Percentiles rank a stretch among this genome's conserved stretches.
phyloP scores from a whole-genome alignment of 768 basidiomycete species.

The Suillus spraguei region DNA sequence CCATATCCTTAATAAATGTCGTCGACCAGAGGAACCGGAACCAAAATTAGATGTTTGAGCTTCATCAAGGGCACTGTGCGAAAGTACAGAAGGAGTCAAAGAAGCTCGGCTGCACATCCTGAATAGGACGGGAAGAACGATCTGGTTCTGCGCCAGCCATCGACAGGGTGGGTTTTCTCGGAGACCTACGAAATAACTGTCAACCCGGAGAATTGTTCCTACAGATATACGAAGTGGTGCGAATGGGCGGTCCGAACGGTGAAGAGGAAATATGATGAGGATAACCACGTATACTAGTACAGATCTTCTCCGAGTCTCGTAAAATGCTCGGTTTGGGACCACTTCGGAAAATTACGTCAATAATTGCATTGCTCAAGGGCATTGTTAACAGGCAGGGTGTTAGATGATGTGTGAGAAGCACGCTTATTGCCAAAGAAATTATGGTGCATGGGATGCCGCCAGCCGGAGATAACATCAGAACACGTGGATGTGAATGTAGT shows the following conservation, averaged over 20 bases:
- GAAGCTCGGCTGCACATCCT: not conserved
- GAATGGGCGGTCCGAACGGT: not conserved
- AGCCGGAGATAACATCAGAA: not conserved
- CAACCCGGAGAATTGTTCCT: not conserved
- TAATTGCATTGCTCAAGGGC: not conserved
- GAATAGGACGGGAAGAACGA: not conserved
- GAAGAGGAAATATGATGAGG: not conserved
- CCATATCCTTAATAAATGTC: conserved; percentile 18
- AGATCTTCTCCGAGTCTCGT: not conserved
- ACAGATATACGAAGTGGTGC: not conserved
- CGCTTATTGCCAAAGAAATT: not conserved
- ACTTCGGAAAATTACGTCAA: not conserved
- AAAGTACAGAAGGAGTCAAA: not conserved
- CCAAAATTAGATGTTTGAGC: not conserved
- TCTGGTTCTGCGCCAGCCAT: not conserved
- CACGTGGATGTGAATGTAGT: not conserved
- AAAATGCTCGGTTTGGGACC: not conserved
- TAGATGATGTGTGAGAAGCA: not conserved
- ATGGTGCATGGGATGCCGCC: not conserved
- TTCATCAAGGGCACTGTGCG: not conserved
- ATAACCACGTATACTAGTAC: not conserved
- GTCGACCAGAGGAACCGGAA: not conserved
- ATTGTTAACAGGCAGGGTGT: not conserved
- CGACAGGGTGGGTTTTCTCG: not conserved
- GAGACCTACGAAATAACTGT: not conserved